Conservation (phyloP, 352 stramenopile genomes). For the Phytopythium montanum region DNA sequence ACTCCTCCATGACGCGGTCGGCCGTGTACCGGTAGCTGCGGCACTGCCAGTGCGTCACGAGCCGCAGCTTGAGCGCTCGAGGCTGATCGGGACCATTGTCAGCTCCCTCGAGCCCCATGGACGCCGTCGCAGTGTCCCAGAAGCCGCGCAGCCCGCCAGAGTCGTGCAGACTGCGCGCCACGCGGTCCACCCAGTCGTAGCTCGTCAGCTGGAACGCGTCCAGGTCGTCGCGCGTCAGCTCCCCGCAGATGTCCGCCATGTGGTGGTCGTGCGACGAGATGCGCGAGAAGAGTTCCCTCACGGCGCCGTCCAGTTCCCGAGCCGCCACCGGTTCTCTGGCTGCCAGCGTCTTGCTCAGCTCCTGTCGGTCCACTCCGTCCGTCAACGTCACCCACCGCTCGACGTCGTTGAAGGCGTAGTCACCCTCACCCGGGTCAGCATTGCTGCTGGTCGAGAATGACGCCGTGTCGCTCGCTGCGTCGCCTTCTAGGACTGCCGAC, state of each 20-base stretch:
- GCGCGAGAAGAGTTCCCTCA: constrained; percentile 32
- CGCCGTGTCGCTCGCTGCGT: neutral
- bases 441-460: neutral
- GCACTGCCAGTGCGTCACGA: constrained; percentile 58
- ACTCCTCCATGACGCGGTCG: constrained; percentile 51
- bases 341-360: constrained; percentile 27
- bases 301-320: constrained; percentile 28
- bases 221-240: constrained; percentile 31
- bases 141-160: constrained; percentile 23
- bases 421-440: constrained; percentile 13
- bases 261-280: constrained; percentile 45
- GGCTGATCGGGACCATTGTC: constrained; percentile 4
- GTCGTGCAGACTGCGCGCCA: constrained; percentile 40
- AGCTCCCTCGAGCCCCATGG: neutral
- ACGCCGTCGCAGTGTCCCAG: constrained; percentile 15
- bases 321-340: constrained; percentile 35
- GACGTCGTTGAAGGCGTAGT: constrained; percentile 15
- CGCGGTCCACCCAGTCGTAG: constrained; percentile 54
- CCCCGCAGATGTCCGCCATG: constrained; percentile 48
- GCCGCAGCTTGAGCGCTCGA: constrained; percentile 15
- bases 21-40: constrained; percentile 56
- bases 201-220: constrained; percentile 46
- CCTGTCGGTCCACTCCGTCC: constrained; percentile 26
- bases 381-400: constrained; percentile 28
- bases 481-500: neutral